Evolutionary conservation across 371 early-diverging fungal species (phyloP).

Genomic region (Saksenaea oblongispora): DNA sequence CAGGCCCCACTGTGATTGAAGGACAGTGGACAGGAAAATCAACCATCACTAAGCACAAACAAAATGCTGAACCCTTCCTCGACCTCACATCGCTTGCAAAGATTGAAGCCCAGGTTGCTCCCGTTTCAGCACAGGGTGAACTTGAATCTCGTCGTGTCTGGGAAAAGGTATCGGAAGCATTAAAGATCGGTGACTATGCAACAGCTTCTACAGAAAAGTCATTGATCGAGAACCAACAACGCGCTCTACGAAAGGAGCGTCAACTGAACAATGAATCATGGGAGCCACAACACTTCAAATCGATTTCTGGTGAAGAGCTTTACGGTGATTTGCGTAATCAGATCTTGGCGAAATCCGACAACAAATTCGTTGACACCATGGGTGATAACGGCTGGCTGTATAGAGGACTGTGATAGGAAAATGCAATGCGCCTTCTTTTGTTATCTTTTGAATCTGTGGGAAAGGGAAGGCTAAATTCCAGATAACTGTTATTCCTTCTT

Average conservation of each 20-base stretch:
- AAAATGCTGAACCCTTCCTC: conserved; percentile 52
- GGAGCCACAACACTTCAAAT: conserved; percentile 54
- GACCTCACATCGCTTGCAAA: conserved; percentile 56
- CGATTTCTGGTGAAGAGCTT: conserved; percentile 46
- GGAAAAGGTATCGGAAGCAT: conserved; percentile 70
- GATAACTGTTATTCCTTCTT: no score
- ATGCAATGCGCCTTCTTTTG: background rate
- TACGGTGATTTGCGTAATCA: conserved; percentile 45
- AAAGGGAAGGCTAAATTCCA: background rate
- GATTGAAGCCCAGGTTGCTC: conserved; percentile 46
- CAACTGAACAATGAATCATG: conserved; percentile 59
- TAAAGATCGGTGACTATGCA: conserved; percentile 65
- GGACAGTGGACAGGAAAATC: conserved; percentile 74
- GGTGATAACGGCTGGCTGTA: conserved; percentile 46
- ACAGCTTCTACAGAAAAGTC: conserved; percentile 73
- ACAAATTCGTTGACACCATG: conserved; percentile 52
- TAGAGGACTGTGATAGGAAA: conserved; percentile 19
- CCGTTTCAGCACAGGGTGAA: conserved; percentile 58
- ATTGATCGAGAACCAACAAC: conserved; percentile 73
- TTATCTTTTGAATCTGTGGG: no score
- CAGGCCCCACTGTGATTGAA: conserved; percentile 47
- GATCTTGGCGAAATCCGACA: conserved; percentile 41
- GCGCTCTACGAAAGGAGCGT: conserved; percentile 69
- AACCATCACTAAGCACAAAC: conserved; percentile 49
- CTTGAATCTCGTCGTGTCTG: conserved; percentile 78